Conservation (phyloP, 345 rosid genomes). For the Aegle marmelos region DNA sequence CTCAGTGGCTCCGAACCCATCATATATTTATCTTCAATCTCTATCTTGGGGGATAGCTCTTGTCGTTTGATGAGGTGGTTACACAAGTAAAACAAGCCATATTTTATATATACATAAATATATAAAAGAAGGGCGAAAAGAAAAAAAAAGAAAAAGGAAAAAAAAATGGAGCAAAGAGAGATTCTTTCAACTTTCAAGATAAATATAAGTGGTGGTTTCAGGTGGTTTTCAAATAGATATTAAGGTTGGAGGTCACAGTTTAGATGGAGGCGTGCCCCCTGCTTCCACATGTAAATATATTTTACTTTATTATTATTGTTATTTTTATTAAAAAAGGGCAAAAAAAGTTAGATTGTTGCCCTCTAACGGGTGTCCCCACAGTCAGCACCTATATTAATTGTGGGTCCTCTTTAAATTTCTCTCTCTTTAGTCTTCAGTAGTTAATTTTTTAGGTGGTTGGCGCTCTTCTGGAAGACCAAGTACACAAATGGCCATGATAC, state of each 20-base stretch:
- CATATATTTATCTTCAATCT: constrained; percentile 19
- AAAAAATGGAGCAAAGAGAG: neutral
- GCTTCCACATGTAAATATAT: constrained; percentile 4
- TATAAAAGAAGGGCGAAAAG: neutral
- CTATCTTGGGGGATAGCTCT: constrained; percentile 2
- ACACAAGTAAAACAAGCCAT: constrained; percentile 40
- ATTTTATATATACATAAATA: neutral
- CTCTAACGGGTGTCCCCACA: constrained; percentile 16
- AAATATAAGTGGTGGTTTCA: constrained; percentile 34
- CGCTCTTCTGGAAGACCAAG: constrained; percentile 41
- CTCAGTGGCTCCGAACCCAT: constrained; percentile 59
- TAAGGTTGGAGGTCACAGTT: constrained; percentile 68
- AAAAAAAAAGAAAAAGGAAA: neutral
- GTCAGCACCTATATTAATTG: constrained; percentile 8
- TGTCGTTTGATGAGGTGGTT: constrained; percentile 54
- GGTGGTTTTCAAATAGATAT: constrained; percentile 51
- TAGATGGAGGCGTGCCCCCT: constrained; percentile 49
- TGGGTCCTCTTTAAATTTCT: constrained; percentile 20
- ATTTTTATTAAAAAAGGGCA: too few species aligned
- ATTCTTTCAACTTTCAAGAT: neutral
- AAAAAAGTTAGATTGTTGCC: neutral
- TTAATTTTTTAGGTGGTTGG: constrained; percentile 42
- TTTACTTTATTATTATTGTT: too few species aligned
- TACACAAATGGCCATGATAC: constrained; percentile 40
- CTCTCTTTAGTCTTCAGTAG: constrained; percentile 8